Evolutionary conservation across 148 eudicot genomes (phyloP).

Genomic region (Mesembryanthemum crystallinum): DNA sequence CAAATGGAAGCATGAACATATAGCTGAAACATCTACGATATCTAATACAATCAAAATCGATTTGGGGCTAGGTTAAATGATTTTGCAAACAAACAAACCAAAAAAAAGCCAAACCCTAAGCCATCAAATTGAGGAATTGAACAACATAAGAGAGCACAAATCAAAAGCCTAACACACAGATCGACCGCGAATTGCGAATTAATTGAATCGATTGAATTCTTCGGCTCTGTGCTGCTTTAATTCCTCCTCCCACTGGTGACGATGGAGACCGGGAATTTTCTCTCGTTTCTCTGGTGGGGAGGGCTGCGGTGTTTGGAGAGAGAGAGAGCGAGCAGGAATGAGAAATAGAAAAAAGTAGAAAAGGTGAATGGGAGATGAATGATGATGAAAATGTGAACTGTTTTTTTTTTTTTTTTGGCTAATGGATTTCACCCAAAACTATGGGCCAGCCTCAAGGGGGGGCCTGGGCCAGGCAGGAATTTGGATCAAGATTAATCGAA

Average conservation of each 20-base stretch:
- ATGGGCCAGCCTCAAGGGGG: background rate
- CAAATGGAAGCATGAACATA: constrained; percentile 11
- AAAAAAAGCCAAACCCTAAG: constrained; percentile 22
- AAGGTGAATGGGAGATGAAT: background rate
- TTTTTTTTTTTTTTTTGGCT: constrained; percentile 1
- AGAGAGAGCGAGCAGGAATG: background rate
- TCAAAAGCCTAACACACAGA: constrained; percentile 26
- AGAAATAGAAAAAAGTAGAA: background rate
- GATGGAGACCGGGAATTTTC: background rate
- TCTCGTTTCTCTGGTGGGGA: background rate
- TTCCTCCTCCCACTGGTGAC: background rate
- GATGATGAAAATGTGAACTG: too few species aligned
- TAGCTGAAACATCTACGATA: background rate
- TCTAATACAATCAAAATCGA: constrained; percentile 20
- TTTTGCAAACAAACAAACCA: background rate
- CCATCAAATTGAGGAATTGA: constrained; percentile 10
- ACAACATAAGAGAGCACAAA: constrained; percentile 16
- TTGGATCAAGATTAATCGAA: too few species aligned
- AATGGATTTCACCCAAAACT: background rate
- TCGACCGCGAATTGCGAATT: constrained; percentile 4
- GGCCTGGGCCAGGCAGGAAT: too few species aligned
- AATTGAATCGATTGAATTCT: constrained; percentile 12
- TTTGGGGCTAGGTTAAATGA: background rate
- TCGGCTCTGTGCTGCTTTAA: constrained; percentile 17
- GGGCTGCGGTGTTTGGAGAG: background rate